Base-by-base conservation (phyloP, 2,329 filamentous ascomycete genomes). In the Trichoderma aggressivum region DNA sequence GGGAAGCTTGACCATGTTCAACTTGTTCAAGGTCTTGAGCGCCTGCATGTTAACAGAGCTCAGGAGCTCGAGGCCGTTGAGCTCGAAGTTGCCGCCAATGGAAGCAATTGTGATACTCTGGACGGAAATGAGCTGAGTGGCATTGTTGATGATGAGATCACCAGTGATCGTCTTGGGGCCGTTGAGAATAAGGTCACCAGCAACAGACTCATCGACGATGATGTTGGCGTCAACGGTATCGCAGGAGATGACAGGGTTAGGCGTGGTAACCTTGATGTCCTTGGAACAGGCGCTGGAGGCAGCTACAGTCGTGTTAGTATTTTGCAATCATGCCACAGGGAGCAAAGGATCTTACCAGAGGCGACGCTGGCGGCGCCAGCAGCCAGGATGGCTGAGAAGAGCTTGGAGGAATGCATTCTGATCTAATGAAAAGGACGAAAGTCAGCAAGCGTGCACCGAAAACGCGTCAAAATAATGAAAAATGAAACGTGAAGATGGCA, bases 1-100 rank as follows among this genome's bases (percentile, higher is more conserved):
- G 73, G 90, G 90, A 55, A 98, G 88, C 75, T 92, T 91, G 72
- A 87, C 84, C 87, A 92, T 94, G 75, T 87, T 82, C 80, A 98
- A 91, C 71, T 83, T 82, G 75, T 88, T 87, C 73, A 97, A 90
- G 39, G 83, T 83, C 73, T 82, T 86, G 71, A 99, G 89, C 30
- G 83, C 78, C 71, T 86, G 83, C 84, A 97, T 90, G 75, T 82
- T 84, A 72, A 98, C 85, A 70, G 84, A 87, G 76, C 87, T 89
- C 70, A 99, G 86, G 43, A 88, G 84, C 73, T 90, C 92, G 70
- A 94, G 85, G 75, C 89, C 89, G 75, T 87, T 83, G 74, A 98
- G 84, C 72, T 84, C 81, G 85, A 98, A 94, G n/a, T 80, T 82
- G 62, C 91, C 90, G 61, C 86, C 87, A 78, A 99, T 92, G 64